Percentiles rank a stretch among this genome's conserved stretches.
Conservation (phyloP, 441 rosid genomes). For the Kokia cookei region DNA sequence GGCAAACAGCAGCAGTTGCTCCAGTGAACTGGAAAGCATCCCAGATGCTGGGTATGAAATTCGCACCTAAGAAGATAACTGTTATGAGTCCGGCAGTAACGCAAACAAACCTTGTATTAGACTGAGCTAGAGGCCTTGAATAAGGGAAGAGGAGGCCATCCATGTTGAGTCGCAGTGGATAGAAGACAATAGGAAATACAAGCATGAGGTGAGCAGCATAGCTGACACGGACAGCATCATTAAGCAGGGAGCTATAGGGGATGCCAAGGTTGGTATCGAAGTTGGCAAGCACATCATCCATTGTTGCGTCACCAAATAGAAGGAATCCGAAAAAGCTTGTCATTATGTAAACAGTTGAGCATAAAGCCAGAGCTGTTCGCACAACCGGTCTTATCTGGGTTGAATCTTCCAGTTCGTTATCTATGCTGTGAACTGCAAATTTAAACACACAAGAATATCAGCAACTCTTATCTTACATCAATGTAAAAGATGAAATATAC, state of each 20-base stretch:
- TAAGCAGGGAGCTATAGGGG: constrained; percentile 72
- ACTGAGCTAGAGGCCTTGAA: constrained; percentile 47
- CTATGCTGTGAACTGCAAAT: constrained; percentile 89
- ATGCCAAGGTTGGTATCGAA: constrained; percentile 84
- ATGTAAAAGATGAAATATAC: background rate
- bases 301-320: constrained; percentile 78
- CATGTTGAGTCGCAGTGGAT: constrained; percentile 77
- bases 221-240: constrained; percentile 89
- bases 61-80: constrained; percentile 75
- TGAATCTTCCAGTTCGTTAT: constrained; percentile 82
- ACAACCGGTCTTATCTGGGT: constrained; percentile 71
- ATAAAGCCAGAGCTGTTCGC: constrained; percentile 72
- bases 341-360: constrained; percentile 79
- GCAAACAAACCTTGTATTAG: constrained; percentile 65
- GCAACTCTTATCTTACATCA: background rate
- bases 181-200: constrained; percentile 91
- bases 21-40: constrained; percentile 99
- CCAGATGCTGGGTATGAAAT: constrained; percentile 97
- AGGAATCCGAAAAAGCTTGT: constrained; percentile 92
- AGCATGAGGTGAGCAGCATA: constrained; percentile 96
- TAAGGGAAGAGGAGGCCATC: constrained; percentile 90
- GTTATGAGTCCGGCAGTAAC: constrained; percentile 58
- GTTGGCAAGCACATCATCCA: constrained; percentile 96
- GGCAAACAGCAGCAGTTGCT: constrained; percentile 96
- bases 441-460: constrained; percentile 8